Base-by-base conservation (phyloP, 805 yeast species). In the Schizosaccharomyces pombe region DNA sequence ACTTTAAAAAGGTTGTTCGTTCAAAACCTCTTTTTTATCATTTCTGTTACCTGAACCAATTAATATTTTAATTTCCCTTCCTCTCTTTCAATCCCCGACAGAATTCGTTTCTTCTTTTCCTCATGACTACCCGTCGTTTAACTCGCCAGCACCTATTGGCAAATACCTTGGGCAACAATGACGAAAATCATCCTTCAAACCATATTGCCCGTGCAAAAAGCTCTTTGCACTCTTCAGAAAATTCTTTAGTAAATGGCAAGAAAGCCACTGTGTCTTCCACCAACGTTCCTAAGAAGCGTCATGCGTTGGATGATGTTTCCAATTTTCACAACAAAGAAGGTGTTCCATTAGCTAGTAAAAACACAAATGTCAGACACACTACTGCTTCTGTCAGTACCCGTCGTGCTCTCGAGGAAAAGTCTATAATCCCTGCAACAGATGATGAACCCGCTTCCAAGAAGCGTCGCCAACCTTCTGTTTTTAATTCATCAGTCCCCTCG, bases 271-370 rank as follows among this genome's bases (percentile, higher is more conserved):
- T 43, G 9, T 19, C 30, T 8, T 16, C 22, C 52, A 53, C 37
- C 30, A 24, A 22, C 11, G 33, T 28, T 32, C 61, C 60, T 24
- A 59, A 64, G 14, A 61, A 64, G 40, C 62, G 68, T n/a, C 61
- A 64, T 12, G 68, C 68, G 5, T 57, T 65, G 32, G 67, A 66
- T 11, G 68, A 65, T 52, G 60, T 65, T 26, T 64, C 67, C 55
- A 65, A 65, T 47, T 60, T 63, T 49, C 58, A 57, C 53, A 16
- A 24, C 32, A 49, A 49, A 14, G 53, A 49, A 49, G 47, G 9
- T 24, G 30, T 30, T 55, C 52, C 29, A 54, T 47, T 51, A 52
- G 55, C 11, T 40, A 5, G 12, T n/a, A 29, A 54, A 14, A 33
- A 6, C 52, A 4, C 53, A 28, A 22, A 32, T 37, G 43, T 37